These are phyloP conservation scores for Neoarthrinium moseri DNA, from an alignment of 2,329 filamentous ascomycete species.

Conservation along the genomic window DNA sequence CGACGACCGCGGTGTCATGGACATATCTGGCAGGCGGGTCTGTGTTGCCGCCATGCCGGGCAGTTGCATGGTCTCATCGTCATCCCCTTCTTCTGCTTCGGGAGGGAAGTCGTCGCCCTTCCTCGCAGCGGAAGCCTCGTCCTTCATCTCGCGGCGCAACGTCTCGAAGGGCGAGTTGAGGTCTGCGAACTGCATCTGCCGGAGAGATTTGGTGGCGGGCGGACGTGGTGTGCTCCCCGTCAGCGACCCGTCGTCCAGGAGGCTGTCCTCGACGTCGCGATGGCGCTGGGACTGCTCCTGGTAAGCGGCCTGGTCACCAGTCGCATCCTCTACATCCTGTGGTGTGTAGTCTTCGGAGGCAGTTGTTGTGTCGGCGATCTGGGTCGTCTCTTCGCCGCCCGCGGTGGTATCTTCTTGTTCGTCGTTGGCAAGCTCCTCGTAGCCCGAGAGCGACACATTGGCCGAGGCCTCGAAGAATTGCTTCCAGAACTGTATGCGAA, in stretches of 20 bases:
- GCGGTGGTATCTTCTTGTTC: constrained; percentile 37
- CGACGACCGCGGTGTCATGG: constrained; percentile 60
- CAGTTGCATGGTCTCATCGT: constrained; percentile 40
- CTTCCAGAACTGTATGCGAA: constrained; percentile 81
- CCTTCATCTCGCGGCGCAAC: constrained; percentile 65
- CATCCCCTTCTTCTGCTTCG: constrained; percentile 31
- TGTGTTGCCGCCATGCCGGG: constrained; percentile 44
- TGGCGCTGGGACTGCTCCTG: constrained; percentile 27
- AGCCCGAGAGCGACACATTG: constrained; percentile 93
- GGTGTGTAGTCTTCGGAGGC: constrained; percentile 32
- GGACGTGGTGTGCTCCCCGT: constrained; percentile 68
- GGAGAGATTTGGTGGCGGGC: constrained; percentile 48
- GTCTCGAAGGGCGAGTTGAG: constrained; percentile 77
- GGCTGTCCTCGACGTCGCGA: constrained; percentile 56
- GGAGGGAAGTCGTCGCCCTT: constrained; percentile 12
- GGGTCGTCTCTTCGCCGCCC: constrained; percentile 49
- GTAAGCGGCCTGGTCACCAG: constrained; percentile 32
- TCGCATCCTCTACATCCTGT: constrained; percentile 25
- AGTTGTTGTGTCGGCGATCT: constrained; percentile 56
- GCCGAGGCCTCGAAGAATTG: constrained; percentile 99
- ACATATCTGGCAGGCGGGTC: constrained; percentile 59
- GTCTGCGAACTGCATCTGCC: constrained; percentile 50
- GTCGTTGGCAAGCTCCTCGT: constrained; percentile 74
- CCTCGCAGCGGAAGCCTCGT: constrained; percentile 26
- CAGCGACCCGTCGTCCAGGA: constrained; percentile 63